Percentiles rank a stretch among this genome's conserved stretches.
Evolutionary conservation across 192 early-diverging fungal species (phyloP).

Genomic region (Linnemannia hyalina): DNA sequence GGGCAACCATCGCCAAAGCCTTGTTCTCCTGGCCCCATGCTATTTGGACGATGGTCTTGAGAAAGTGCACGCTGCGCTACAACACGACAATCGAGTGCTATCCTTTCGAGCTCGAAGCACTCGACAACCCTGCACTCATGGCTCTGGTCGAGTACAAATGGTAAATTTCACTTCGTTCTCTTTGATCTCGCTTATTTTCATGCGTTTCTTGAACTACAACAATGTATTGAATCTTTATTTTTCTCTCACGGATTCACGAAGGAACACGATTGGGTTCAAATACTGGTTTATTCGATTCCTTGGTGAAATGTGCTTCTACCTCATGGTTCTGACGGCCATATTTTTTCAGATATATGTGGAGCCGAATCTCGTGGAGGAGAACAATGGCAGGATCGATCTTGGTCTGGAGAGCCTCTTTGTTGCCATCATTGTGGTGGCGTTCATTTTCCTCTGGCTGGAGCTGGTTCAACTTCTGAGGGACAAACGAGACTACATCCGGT

Average conservation of each 20-base stretch:
- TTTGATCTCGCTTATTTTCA: no score
- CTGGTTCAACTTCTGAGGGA: slow-evolving; percentile 5
- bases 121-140: slow-evolving; percentile 9
- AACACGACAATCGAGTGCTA: neutral
- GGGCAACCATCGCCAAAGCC: neutral
- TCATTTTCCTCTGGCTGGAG: slow-evolving; percentile 18
- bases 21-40: neutral
- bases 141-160: slow-evolving; percentile 24
- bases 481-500: neutral
- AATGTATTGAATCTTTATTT: no score
- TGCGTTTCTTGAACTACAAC: no score
- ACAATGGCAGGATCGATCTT: neutral
- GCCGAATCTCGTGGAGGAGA: neutral
- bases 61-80: neutral
- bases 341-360: slow-evolving; percentile 5
- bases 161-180: neutral
- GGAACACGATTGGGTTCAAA: slow-evolving; percentile 23
- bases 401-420: neutral
- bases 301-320: slow-evolving; percentile 5
- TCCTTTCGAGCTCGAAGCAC: neutral
- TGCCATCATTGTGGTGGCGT: slow-evolving; percentile 3
- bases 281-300: slow-evolving; percentile 24
- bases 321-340: slow-evolving; percentile 4
- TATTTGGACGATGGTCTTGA: neutral
- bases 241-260: neutral